Percentiles rank a stretch among this genome's conserved stretches.
phyloP scores from a whole-genome alignment of 306 rosid species.

The Begonia masoniana region DNA sequence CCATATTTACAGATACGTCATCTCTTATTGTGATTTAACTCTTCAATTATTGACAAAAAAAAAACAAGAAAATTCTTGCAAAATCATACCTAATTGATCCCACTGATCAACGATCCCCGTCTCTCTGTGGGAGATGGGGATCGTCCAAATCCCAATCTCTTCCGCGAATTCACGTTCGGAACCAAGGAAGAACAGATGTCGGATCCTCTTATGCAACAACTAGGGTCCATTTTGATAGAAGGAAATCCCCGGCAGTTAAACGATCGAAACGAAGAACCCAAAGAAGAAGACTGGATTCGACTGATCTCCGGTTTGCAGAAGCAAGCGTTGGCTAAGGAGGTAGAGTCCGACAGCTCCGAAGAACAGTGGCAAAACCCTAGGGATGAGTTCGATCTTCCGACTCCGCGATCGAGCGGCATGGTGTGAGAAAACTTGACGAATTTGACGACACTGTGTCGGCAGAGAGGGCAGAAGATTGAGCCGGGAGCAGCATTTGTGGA shows the following conservation, averaged over 20 bases:
- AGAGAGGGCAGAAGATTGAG: conserved; percentile 86
- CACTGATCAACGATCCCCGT: conserved; percentile 45
- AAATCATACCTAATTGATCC: too few species aligned
- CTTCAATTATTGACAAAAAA: too few species aligned
- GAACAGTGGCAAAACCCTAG: conserved; percentile 59
- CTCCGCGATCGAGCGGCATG: conserved; percentile 25
- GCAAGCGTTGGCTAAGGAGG: conserved; percentile 43
- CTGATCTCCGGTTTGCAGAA: conserved; percentile 35
- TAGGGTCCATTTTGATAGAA: conserved; percentile 35
- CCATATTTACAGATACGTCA: too few species aligned
- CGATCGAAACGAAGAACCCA: conserved; percentile 37
- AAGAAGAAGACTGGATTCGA: conserved; percentile 20
- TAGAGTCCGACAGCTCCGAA: conserved; percentile 26
- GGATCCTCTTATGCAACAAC: conserved; percentile 47
- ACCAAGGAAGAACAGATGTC: conserved; percentile 43
- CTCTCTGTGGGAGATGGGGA: conserved; percentile 37
- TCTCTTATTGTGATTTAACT: too few species aligned
- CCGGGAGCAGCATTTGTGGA: conserved; percentile 51
- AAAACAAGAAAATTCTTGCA: too few species aligned
- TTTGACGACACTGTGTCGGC: conserved; percentile 76
- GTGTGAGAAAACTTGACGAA: conserved; percentile 53
- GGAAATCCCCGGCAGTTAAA: conserved; percentile 53
- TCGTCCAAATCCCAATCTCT: conserved; percentile 35
- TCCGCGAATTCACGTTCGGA: conserved; percentile 34
- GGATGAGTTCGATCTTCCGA: conserved; percentile 45